These are phyloP conservation scores for Podila epigama DNA, from an alignment of 192 early-diverging fungal genomes.

Conservation along the genomic window DNA sequence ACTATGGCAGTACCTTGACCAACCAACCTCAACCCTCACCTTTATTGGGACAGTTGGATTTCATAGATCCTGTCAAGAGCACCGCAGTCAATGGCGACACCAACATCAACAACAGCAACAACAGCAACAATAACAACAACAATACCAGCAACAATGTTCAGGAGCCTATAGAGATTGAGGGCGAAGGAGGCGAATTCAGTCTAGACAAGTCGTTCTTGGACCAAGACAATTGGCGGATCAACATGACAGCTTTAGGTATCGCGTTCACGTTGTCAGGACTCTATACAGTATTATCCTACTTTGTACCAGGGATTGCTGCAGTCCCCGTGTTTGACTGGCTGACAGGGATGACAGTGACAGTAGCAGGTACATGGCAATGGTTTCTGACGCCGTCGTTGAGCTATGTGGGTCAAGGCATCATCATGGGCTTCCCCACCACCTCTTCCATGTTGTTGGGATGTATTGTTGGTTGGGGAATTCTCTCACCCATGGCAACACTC, in stretches of 20 bases:
- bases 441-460: constrained; percentile 75
- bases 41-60: constrained; percentile 21
- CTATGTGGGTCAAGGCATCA: constrained; percentile 81
- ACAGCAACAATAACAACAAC: background rate
- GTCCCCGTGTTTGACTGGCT: constrained; percentile 68
- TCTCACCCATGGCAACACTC: constrained; percentile 72
- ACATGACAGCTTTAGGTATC: constrained; percentile 58
- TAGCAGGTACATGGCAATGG: constrained; percentile 69
- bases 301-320: constrained; percentile 60
- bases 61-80: constrained; percentile 11
- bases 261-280: constrained; percentile 69
- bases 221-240: constrained; percentile 68
- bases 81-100: background rate
- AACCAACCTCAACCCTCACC: constrained; percentile 7
- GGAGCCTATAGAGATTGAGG: constrained; percentile 29
- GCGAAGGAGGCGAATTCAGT: constrained; percentile 46
- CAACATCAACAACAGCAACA: background rate
- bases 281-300: constrained; percentile 71
- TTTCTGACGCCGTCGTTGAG: constrained; percentile 75
- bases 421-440: constrained; percentile 83
- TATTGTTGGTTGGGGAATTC: constrained; percentile 76
- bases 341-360: constrained; percentile 54
- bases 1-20: constrained; percentile 5
- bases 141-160: too few relatives aligned
- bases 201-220: constrained; percentile 39